Percentiles rank a stretch among this genome's conserved stretches.
phyloP scores from a whole-genome alignment of 768 basidiomycete species.

The Sporobolomyces phaffii region DNA sequence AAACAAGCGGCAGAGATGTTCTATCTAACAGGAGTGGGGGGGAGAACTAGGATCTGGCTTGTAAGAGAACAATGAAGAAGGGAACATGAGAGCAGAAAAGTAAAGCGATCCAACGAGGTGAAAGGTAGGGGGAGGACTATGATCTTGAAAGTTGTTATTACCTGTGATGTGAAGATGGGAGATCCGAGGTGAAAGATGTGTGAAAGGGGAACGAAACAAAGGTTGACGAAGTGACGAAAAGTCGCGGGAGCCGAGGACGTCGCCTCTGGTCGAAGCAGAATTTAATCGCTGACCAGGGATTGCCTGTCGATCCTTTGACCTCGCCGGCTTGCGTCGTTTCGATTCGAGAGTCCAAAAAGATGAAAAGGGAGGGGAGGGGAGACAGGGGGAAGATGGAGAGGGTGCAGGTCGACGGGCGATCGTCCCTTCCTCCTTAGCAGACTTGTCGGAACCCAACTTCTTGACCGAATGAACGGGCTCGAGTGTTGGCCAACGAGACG shows the following conservation, averaged over 20 bases:
- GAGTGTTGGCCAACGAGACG: constrained; percentile 10
- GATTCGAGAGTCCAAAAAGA: not conserved
- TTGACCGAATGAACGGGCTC: constrained; percentile 27
- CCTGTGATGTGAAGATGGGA: not conserved
- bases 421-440: not conserved
- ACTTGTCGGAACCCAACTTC: constrained; percentile 16
- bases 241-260: not conserved
- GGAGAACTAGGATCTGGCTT: too few relatives aligned
- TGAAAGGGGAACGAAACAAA: not conserved
- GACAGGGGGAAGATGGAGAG: not conserved
- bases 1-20: too few relatives aligned
- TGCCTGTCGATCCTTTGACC: not conserved
- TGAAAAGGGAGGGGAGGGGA: not conserved
- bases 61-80: too few relatives aligned
- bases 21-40: too few relatives aligned
- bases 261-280: constrained; percentile 14
- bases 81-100: not conserved
- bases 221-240: not conserved
- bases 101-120: not conserved
- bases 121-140: not conserved
- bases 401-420: not conserved
- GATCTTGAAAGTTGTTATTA: not conserved
- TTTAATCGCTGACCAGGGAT: constrained; percentile 18
- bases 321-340: not conserved
- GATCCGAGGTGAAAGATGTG: not conserved